These are phyloP conservation scores for Nakaseomyces bracarensis DNA, from an alignment of 1,139 yeast species.

Conservation along the genomic window DNA sequence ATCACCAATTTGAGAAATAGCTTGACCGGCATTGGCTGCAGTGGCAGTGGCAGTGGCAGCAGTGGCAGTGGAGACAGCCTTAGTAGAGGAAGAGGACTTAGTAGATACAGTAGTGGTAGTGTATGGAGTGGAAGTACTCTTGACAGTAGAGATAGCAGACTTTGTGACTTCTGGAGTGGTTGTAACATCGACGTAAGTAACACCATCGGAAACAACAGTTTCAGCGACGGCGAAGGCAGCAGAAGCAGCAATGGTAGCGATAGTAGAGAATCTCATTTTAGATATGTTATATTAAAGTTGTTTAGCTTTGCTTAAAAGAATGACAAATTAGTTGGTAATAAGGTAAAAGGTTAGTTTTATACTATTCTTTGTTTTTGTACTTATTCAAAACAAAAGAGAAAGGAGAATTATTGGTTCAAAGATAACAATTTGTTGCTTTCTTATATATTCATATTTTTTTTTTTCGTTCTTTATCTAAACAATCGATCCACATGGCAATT, in stretches of 20 bases:
- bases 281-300: background rate
- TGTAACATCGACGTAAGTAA: slow-evolving; percentile 31
- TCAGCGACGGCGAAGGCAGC: slow-evolving; percentile 11
- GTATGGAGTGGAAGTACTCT: slow-evolving; percentile 30
- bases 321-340: slow-evolving; percentile 7
- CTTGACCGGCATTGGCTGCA: background rate
- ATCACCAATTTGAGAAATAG: slow-evolving; percentile 7
- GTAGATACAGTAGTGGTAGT: slow-evolving; percentile 18
- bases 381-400: background rate
- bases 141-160: slow-evolving; percentile 31
- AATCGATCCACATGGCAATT: no score
- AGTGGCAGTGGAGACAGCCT: background rate
- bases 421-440: no score
- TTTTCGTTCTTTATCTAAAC: no score
- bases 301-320: slow-evolving; percentile 2
- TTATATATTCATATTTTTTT: no score
- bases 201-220: slow-evolving; percentile 19
- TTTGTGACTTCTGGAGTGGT: slow-evolving; percentile 32
- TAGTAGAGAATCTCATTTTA: slow-evolving; percentile 20
- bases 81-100: slow-evolving; percentile 7
- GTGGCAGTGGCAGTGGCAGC: background rate
- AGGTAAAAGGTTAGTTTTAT: background rate
- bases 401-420: background rate
- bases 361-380: background rate
- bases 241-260: slow-evolving; percentile 16